phyloP scores from a whole-genome alignment of 768 basidiomycete genomes.

The Calocera viscosa region DNA sequence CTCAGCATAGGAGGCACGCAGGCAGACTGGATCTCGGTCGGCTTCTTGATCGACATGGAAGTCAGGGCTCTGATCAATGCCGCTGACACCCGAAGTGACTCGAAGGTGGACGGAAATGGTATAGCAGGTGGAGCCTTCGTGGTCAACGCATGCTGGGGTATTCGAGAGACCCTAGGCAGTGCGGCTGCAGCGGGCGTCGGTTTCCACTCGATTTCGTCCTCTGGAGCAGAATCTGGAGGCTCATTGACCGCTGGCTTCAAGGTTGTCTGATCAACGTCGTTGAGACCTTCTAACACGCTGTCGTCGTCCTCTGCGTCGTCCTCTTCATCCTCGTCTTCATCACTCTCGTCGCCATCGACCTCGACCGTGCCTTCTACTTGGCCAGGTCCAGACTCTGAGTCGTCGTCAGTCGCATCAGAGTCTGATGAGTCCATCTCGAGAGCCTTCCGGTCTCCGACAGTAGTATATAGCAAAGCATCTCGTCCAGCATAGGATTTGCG shows the following conservation, averaged over 20 bases:
- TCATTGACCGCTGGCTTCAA: background rate
- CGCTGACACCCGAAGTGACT: slow-evolving; percentile 29
- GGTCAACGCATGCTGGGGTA: background rate
- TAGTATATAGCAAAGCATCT: background rate
- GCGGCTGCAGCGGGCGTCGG: background rate
- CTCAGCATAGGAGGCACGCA: slow-evolving; percentile 79
- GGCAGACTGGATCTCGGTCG: slow-evolving; percentile 79
- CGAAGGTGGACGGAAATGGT: slow-evolving; percentile 21
- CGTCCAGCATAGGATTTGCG: slow-evolving; percentile 1
- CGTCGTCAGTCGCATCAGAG: background rate
- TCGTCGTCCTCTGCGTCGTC: no score
- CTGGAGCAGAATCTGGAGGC: background rate
- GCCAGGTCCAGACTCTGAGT: background rate
- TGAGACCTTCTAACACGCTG: background rate
- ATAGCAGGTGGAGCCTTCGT: background rate
- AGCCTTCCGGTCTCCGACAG: background rate
- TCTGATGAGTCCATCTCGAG: background rate
- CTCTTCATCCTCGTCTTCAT: background rate
- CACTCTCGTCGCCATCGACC: background rate
- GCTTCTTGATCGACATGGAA: slow-evolving; percentile 71
- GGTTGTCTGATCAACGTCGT: background rate
- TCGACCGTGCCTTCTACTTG: no score
- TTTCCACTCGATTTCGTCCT: background rate
- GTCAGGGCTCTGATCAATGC: slow-evolving; percentile 50
- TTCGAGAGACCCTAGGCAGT: background rate